phyloP scores from a whole-genome alignment of 805 yeast species.

The Nakazawaea molendinolei region DNA sequence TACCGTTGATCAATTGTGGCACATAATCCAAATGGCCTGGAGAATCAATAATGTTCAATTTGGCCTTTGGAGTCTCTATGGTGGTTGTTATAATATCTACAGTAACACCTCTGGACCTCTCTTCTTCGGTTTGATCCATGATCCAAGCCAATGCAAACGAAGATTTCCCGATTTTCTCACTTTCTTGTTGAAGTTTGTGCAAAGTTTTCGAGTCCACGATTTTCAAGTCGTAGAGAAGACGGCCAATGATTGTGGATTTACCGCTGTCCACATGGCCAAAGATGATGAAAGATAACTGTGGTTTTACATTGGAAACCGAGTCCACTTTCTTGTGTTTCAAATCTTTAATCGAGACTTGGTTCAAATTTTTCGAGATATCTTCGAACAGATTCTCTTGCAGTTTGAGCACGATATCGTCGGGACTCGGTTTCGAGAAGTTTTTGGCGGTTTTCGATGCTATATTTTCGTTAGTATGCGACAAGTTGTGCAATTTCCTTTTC shows the following conservation, averaged over 20 bases:
- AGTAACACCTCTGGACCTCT: conserved; percentile 71
- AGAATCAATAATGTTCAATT: conserved; percentile 72
- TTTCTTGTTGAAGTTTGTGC: conserved; percentile 56
- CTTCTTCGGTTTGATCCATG: conserved; percentile 75
- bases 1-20: conserved; percentile 83
- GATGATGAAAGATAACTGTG: conserved; percentile 65
- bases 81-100: conserved; percentile 67
- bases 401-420: conserved; percentile 63
- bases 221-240: conserved; percentile 60
- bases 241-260: conserved; percentile 73
- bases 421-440: conserved; percentile 67
- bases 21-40: conserved; percentile 82
- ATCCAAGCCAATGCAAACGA: conserved; percentile 85
- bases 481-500: conserved; percentile 11
- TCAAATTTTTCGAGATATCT: conserved; percentile 19
- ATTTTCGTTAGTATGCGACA: conserved; percentile 32
- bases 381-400: conserved; percentile 43
- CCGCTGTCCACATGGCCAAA: conserved; percentile 88
- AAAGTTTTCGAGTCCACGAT: conserved; percentile 60
- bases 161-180: conserved; percentile 62
- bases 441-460: conserved; percentile 33
- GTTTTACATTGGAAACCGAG: conserved; percentile 38
- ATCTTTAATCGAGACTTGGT: conserved; percentile 16
- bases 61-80: conserved; percentile 48
- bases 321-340: conserved; percentile 14